These are phyloP conservation scores for Suhomyces sp. DNA, from an alignment of 805 yeast genomes.

Conservation along the genomic window DNA sequence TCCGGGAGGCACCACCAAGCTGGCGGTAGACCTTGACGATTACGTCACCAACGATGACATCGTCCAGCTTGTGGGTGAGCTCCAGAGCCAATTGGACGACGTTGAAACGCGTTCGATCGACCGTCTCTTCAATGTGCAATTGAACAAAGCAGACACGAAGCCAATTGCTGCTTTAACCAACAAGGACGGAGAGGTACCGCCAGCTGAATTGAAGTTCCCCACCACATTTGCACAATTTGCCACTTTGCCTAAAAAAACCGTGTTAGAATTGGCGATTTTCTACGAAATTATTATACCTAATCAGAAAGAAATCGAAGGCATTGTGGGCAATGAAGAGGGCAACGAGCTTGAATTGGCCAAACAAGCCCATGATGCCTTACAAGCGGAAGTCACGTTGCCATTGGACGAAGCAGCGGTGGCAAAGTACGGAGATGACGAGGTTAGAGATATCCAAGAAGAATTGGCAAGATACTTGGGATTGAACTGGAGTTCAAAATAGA, in stretches of 20 bases:
- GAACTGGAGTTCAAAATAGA: too few species aligned
- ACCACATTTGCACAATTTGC: conserved; percentile 53
- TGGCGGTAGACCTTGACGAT: conserved; percentile 43
- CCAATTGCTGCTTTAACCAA: conserved; percentile 69
- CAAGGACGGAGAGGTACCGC: conserved; percentile 73
- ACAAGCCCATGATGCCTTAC: conserved; percentile 6
- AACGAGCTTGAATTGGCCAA: conserved; percentile 3
- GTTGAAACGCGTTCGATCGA: conserved; percentile 76
- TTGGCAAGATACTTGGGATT: conserved; percentile 72
- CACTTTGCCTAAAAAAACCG: conserved; percentile 40
- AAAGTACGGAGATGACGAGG: conserved; percentile 44
- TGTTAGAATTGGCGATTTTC: conserved; percentile 61
- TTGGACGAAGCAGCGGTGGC: conserved; percentile 19
- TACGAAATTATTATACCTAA: conserved; percentile 73
- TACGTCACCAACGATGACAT: conserved; percentile 81
- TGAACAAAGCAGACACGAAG: conserved; percentile 37
- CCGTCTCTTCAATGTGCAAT: conserved; percentile 63
- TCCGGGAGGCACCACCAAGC: conserved; percentile 14
- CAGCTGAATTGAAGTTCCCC: conserved; percentile 51
- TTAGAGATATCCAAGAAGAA: conserved; percentile 57
- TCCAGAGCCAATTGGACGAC: conserved; percentile 81
- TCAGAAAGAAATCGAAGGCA: conserved; percentile 35
- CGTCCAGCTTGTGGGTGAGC: conserved; percentile 81
- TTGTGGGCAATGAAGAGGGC: conserved; percentile 15
- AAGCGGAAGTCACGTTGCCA: conserved; percentile 10